Evolutionary conservation across 2,329 filamentous ascomycete genomes (phyloP).

Genomic region (Calonectria pauciramosa): DNA sequence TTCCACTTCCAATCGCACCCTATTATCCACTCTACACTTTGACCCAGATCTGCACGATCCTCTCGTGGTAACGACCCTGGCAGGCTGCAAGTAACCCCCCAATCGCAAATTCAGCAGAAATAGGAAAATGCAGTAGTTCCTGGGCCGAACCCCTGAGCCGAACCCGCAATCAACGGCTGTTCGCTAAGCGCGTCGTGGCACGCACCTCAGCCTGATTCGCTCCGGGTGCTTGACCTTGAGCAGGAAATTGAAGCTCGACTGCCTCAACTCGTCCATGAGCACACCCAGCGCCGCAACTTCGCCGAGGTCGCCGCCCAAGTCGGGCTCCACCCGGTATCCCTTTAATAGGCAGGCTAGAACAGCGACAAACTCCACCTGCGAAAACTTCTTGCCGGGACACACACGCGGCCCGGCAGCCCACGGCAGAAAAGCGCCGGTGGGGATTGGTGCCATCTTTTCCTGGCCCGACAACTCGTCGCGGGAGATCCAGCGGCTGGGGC

Average conservation of each 20-base stretch:
- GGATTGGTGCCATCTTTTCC: conserved; percentile 27
- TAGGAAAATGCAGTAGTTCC: not conserved
- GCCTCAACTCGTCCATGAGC: conserved; percentile 40
- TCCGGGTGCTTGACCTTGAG: conserved; percentile 41
- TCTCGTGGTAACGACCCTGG: not conserved
- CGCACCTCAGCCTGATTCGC: conserved; percentile 37
- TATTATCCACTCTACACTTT: not conserved
- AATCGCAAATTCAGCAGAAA: not conserved
- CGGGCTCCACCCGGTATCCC: conserved; percentile 35
- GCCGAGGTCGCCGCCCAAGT: conserved; percentile 21
- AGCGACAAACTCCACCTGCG: conserved; percentile 42
- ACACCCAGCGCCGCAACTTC: conserved; percentile 27
- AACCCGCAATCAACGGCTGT: not conserved
- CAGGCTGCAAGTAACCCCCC: not conserved
- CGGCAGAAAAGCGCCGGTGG: conserved; percentile 31
- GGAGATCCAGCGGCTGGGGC: conserved; percentile 38
- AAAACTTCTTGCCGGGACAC: conserved; percentile 42
- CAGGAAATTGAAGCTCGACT: conserved; percentile 41
- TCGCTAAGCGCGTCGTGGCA: conserved; percentile 21
- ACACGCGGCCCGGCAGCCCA: conserved; percentile 37
- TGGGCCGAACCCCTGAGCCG: not conserved
- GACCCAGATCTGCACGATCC: not conserved
- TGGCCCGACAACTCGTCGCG: conserved; percentile 16
- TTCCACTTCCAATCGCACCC: not conserved
- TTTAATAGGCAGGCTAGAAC: conserved; percentile 36